A percentile compares a stretch with the other conserved stretches of the same genome.
Conservation (phyloP, 352 stramenopile species). For the Pythium folliculosum region DNA sequence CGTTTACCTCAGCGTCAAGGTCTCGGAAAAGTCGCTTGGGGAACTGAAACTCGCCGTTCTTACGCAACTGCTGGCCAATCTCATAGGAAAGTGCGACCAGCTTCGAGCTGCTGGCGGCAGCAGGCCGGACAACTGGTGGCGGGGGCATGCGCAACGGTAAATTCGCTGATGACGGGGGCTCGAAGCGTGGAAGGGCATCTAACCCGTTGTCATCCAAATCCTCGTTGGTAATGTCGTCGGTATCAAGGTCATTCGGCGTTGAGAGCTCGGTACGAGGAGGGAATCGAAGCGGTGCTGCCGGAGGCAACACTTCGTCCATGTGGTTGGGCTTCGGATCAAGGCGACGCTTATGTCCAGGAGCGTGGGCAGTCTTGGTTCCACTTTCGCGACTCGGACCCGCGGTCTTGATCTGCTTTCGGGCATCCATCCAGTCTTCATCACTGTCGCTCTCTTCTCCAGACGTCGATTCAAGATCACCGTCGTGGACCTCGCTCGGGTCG, state of each 20-base stretch:
- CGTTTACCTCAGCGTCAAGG: not conserved
- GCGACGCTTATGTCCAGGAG: constrained; percentile 16
- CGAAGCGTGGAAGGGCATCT: constrained; percentile 19
- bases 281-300: constrained; percentile 21
- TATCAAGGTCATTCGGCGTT: no score
- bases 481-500: not conserved
- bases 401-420: constrained; percentile 16
- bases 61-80: constrained; percentile 33
- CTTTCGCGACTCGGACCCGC: not conserved
- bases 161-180: not conserved
- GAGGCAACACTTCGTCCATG: constrained; percentile 20
- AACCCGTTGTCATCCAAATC: constrained; percentile 26
- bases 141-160: not conserved
- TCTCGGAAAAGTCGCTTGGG: constrained; percentile 33
- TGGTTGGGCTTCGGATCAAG: constrained; percentile 4
- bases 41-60: constrained; percentile 41
- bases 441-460: constrained; percentile 9
- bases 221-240: constrained; percentile 31
- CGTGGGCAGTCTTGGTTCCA: not conserved
- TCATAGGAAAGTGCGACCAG: constrained; percentile 28
- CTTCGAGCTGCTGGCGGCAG: constrained; percentile 14
- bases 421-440: constrained; percentile 19
- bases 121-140: not conserved
- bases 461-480: not conserved
- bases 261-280: not conserved